Evolutionary conservation across 306 rosid species (phyloP), one percentile per base, ranked within the genome.

Genomic region (Gillenia trifoliata): DNA sequence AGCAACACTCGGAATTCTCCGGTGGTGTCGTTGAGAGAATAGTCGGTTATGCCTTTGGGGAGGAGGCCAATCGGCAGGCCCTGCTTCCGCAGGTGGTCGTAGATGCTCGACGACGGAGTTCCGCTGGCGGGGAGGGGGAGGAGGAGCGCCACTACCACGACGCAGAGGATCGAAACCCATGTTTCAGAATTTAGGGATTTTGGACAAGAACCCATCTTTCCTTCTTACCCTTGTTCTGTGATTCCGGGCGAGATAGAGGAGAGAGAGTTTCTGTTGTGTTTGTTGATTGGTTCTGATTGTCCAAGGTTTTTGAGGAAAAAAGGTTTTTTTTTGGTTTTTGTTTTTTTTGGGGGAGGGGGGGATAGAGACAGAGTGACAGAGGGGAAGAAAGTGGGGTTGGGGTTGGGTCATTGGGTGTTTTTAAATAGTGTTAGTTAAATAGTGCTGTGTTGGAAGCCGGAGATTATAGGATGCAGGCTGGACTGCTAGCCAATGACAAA

Each of bases 21-120:
- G 26, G 78, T 70, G 25, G 75, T 50, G 8, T 57, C 43, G 65
- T 90, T 83, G 22, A 86, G 70, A 0, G 87, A 75, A 30, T 87
- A 93, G 17, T 68, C 50, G 0, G 87, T 91, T 19, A 92, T 86
- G 26, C 86, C 89, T 52, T 89, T 92, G 0, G 98, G 98, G 12
- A 90, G 81, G 40, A 93, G 89, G 7, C 98, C 98, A 3, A 84
- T 86, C 11, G 98, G 98, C n/a, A 93, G 90, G n/a, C 92, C 98
- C 8, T 90, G 66, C 11, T 71, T 85, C 8, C 73, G 82, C 28
- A 93, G 91, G 49, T 87, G 79, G 3, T 92, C 98, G 83, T 92
- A 92, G 62, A 92, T 90, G 55, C 86, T 79, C 6, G 79, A 64
- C 5, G 83, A 70, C 29, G 67, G 55, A 5, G 10, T 12, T 57